phyloP scores from a whole-genome alignment of 1,284 basidiomycete genomes.

The Agroathelia rolfsii region DNA sequence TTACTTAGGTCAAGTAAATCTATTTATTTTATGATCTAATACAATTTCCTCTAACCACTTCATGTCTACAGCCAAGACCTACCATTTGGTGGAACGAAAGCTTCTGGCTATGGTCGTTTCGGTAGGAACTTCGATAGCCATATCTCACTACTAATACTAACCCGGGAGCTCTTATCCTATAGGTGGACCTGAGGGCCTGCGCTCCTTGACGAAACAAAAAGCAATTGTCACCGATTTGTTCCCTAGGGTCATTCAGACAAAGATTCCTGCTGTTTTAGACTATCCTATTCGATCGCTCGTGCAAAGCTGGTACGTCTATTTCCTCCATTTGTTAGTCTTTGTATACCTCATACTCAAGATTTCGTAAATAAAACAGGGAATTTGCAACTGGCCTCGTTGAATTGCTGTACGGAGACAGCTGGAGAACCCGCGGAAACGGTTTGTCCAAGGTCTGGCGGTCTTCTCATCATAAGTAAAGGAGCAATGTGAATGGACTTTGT shows the following conservation, averaged over 20 bases:
- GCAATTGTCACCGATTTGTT: constrained; percentile 80
- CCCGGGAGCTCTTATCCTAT: constrained; percentile 2
- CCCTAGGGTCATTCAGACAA: constrained; percentile 75
- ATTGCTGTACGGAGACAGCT: constrained; percentile 66
- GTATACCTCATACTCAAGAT: constrained; percentile 8
- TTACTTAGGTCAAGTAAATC: constrained; percentile 50
- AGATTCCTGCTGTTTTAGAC: constrained; percentile 78
- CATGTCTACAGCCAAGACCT: constrained; percentile 78
- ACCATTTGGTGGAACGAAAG: constrained; percentile 89
- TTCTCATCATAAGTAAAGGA: constrained; percentile 8
- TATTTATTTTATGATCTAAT: constrained; percentile 4
- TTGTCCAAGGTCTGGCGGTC: constrained; percentile 28
- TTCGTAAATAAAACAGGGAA: constrained; percentile 43
- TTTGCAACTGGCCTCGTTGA: constrained; percentile 68
- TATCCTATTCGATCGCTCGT: constrained; percentile 79
- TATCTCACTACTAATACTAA: constrained; percentile 8
- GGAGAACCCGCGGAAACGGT: constrained; percentile 50
- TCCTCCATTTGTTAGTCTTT: constrained; percentile 14
- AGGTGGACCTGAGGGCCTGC: constrained; percentile 89
- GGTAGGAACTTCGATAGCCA: constrained; percentile 33
- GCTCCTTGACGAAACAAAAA: constrained; percentile 80
- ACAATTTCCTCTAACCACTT: constrained; percentile 11
- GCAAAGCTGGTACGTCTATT: constrained; percentile 68
- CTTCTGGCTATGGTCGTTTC: constrained; percentile 85
- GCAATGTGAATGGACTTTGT: constrained; percentile 25